Percentiles rank a stretch among this genome's conserved stretches.
phyloP scores from a whole-genome alignment of 306 rosid species.

The Castanopsis chinensis region DNA sequence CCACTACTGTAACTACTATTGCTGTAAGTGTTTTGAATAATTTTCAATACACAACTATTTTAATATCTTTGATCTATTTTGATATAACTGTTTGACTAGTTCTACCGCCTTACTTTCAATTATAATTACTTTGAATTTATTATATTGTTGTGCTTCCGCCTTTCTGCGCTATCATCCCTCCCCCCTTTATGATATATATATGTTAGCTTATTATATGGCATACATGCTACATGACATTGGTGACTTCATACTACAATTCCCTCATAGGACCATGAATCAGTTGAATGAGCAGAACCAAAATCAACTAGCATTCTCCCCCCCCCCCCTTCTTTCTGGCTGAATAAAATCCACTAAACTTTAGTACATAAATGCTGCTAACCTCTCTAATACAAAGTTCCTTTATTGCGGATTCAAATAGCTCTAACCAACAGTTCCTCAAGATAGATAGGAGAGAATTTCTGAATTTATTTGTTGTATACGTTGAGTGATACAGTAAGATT shows the following conservation, averaged over 20 bases:
- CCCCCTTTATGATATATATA: no score
- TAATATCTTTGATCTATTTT: no score
- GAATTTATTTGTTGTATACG: conserved; percentile 2
- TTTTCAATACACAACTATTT: no score
- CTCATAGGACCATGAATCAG: neutral
- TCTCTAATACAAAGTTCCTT: conserved; percentile 3
- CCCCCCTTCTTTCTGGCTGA: no score
- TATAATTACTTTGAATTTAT: no score
- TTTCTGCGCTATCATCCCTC: no score
- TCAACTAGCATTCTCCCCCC: neutral
- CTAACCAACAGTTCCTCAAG: neutral
- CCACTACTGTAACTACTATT: no score
- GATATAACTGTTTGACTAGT: no score
- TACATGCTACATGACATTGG: neutral
- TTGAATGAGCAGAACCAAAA: neutral
- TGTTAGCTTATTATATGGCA: no score
- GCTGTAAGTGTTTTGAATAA: no score
- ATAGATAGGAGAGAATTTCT: neutral
- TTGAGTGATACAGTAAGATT: neutral
- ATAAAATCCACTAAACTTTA: neutral
- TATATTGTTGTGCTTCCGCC: no score
- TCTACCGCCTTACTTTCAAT: no score
- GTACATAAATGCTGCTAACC: neutral
- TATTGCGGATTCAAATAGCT: conserved; percentile 2
- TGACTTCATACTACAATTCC: neutral